Conservation (phyloP, 768 basidiomycete species). For the Termitomyces sp. region DNA sequence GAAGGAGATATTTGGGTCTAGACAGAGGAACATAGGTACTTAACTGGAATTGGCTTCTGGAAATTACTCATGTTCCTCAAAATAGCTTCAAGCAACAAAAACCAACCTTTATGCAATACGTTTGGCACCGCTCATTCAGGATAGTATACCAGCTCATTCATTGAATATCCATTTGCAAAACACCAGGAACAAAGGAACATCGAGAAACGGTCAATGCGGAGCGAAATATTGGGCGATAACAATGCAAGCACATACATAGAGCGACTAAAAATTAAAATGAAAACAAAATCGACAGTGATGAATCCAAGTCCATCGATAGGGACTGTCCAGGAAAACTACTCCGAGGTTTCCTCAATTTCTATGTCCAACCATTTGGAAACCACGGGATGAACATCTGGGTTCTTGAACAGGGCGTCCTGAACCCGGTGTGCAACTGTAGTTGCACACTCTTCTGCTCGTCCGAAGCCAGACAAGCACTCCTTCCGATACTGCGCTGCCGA, state of each 20-base stretch:
- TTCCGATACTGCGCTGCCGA: slow-evolving; percentile 62
- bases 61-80: too few relatives aligned
- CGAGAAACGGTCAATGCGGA: not conserved
- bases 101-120: too few relatives aligned
- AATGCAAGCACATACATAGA: not conserved
- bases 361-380: slow-evolving; percentile 50
- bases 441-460: slow-evolving; percentile 73
- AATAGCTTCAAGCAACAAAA: too few relatives aligned
- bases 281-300: not conserved
- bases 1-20: too few relatives aligned
- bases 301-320: not conserved
- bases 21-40: too few relatives aligned
- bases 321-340: not conserved
- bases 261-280: not conserved
- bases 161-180: not conserved
- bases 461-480: slow-evolving; percentile 70
- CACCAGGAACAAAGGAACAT: not conserved
- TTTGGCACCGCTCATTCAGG: too few relatives aligned
- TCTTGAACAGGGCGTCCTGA: slow-evolving; percentile 42
- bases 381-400: slow-evolving; percentile 26
- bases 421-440: slow-evolving; percentile 54
- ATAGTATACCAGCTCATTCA: too few relatives aligned
- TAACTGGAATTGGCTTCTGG: too few relatives aligned
- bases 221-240: not conserved
- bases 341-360: slow-evolving; percentile 31